Percentiles rank a stretch among this genome's conserved stretches.
phyloP scores from a whole-genome alignment of 2,329 filamentous ascomycete species.

The Scytalidium lignicola region DNA sequence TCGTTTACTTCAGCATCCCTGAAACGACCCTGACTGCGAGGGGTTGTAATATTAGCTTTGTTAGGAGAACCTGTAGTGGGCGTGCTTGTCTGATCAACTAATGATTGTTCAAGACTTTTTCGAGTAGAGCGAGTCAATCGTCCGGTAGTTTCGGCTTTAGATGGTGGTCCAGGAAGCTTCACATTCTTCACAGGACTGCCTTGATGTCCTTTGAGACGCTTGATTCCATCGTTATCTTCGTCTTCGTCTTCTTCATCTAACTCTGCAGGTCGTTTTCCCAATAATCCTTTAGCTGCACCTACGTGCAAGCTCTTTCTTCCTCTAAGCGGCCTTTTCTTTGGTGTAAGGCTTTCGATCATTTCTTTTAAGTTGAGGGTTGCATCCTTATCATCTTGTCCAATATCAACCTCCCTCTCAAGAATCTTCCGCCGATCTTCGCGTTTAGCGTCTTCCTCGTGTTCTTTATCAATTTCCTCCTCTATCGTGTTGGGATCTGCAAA shows the following conservation, averaged over 20 bases:
- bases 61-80: constrained; percentile 42
- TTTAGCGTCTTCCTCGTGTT: constrained; percentile 55
- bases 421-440: constrained; percentile 55
- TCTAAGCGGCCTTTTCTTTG: constrained; percentile 62
- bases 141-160: constrained; percentile 62
- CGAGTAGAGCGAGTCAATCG: constrained; percentile 46
- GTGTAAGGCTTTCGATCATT: constrained; percentile 73
- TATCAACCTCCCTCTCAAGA: constrained; percentile 47
- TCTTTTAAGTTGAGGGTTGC: constrained; percentile 64
- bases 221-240: constrained; percentile 55
- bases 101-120: constrained; percentile 39
- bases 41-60: constrained; percentile 46
- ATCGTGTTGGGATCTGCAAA: constrained; percentile 63
- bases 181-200: constrained; percentile 74
- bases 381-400: constrained; percentile 50
- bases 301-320: constrained; percentile 73
- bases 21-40: constrained; percentile 50
- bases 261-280: constrained; percentile 70
- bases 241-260: constrained; percentile 61
- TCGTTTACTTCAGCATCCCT: constrained; percentile 41
- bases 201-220: constrained; percentile 66
- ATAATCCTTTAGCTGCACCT: constrained; percentile 65
- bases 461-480: constrained; percentile 57
- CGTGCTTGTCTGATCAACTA: constrained; percentile 28
- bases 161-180: constrained; percentile 62